Percentiles rank a stretch among this genome's conserved stretches.
Evolutionary conservation across 495 filamentous ascomycete species (phyloP).

Genomic region (Talaromyces borbonicus): DNA sequence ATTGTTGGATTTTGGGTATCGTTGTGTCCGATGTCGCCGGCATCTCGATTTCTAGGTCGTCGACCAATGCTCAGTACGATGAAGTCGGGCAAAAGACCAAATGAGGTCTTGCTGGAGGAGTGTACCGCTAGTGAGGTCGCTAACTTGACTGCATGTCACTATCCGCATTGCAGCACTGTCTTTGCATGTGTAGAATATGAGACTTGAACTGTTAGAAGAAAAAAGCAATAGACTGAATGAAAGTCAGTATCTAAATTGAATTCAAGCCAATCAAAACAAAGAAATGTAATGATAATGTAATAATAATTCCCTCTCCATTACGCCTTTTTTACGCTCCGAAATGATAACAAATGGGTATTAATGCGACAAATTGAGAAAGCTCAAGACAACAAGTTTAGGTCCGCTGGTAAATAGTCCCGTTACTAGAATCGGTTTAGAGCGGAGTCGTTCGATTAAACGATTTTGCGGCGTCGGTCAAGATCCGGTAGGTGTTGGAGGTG

Average conservation of each 20-base stretch:
- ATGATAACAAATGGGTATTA: conserved; percentile 10
- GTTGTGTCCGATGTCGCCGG: conserved; percentile 66
- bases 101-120: not conserved
- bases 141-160: no score
- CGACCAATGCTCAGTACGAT: no score
- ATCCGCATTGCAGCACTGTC: no score
- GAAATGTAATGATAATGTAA: conserved; percentile 2
- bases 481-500: conserved; percentile 21
- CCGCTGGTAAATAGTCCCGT: not conserved
- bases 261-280: no score
- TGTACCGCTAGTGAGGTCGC: no score
- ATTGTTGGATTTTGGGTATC: conserved; percentile 77
- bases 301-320: not conserved
- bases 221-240: conserved; percentile 4
- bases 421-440: not conserved
- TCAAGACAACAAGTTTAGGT: not conserved
- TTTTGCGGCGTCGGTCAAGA: conserved; percentile 28
- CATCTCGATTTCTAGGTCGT: no score
- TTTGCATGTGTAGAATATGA: no score
- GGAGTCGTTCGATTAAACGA: conserved; percentile 5
- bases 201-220: no score
- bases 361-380: conserved; percentile 1
- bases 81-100: not conserved
- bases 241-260: no score
- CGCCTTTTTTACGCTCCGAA: conserved; percentile 2